Conservation (phyloP, 352 stramenopile species). For the Phytopythium chamaehyphon region DNA sequence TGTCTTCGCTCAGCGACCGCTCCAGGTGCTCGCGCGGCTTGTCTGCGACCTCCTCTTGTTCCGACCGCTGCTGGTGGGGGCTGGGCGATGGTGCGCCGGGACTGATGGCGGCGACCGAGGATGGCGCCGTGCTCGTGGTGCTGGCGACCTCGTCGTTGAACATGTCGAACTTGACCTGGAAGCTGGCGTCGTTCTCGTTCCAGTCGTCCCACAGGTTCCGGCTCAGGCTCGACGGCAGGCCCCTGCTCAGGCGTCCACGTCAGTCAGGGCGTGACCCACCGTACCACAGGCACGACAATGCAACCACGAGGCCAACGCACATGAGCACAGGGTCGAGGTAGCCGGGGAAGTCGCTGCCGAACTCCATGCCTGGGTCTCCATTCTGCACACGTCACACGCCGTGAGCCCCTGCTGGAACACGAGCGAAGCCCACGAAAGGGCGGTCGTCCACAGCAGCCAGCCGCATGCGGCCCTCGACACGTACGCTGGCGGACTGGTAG, state of each 20-base stretch:
- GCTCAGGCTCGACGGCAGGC: slow-evolving; percentile 73
- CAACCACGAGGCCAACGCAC: slow-evolving; percentile 23
- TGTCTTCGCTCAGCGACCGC: slow-evolving; percentile 68
- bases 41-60: slow-evolving; percentile 2
- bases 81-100: slow-evolving; percentile 9
- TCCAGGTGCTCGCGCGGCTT: slow-evolving; percentile 38
- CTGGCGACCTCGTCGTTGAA: slow-evolving; percentile 36
- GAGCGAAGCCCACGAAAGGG: background rate
- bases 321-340: slow-evolving; percentile 69
- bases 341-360: slow-evolving; percentile 43
- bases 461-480: too few relatives aligned
- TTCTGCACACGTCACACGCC: slow-evolving; percentile 7
- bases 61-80: slow-evolving; percentile 15
- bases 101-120: slow-evolving; percentile 12
- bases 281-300: background rate
- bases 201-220: slow-evolving; percentile 88
- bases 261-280: background rate
- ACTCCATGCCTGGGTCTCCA: slow-evolving; percentile 31
- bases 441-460: too few relatives aligned
- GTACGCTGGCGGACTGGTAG: slow-evolving; percentile 51
- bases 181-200: slow-evolving; percentile 73
- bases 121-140: slow-evolving; percentile 22
- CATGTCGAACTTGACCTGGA: slow-evolving; percentile 72
- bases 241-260: slow-evolving; percentile 22
- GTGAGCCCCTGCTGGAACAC: background rate